Evolutionary conservation across 768 basidiomycete genomes (phyloP).

Genomic region (Saitozyma sp.): DNA sequence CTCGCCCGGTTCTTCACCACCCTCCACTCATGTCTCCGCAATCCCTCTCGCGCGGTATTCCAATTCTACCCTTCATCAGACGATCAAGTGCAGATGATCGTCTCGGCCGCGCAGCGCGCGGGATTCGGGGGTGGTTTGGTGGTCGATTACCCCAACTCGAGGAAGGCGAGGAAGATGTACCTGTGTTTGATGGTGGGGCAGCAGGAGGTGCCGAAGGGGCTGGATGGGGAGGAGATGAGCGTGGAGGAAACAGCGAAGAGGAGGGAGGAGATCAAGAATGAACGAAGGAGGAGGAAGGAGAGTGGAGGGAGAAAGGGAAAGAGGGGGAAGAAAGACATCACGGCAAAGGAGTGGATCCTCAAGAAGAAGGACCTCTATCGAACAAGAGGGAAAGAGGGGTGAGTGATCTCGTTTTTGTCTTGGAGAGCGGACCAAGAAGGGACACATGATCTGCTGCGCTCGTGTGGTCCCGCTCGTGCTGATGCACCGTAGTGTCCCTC

Average conservation of each 20-base stretch:
- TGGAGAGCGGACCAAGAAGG: too few species aligned
- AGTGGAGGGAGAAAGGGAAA: constrained; percentile 70
- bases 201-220: constrained; percentile 73
- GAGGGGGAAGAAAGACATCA: constrained; percentile 56
- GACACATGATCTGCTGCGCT: not conserved
- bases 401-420: constrained; percentile 29
- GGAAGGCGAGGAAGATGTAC: constrained; percentile 93
- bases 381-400: constrained; percentile 58
- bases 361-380: constrained; percentile 79
- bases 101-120: constrained; percentile 84
- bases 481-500: constrained; percentile 74
- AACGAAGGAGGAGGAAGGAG: constrained; percentile 77
- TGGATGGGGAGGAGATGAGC: constrained; percentile 60
- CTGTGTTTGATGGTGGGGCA: constrained; percentile 87
- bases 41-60: constrained; percentile 85
- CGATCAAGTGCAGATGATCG: constrained; percentile 94
- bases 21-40: constrained; percentile 53
- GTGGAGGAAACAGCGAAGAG: constrained; percentile 49
- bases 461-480: constrained; percentile 66
- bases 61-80: constrained; percentile 98
- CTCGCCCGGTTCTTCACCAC: constrained; percentile 81
- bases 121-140: constrained; percentile 96
- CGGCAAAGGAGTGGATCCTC: constrained; percentile 84
- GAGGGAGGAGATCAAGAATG: constrained; percentile 57
- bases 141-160: constrained; percentile 95